Base-by-base conservation (phyloP, 139 green algal genomes). In the Chlamydomonas applanata region DNA sequence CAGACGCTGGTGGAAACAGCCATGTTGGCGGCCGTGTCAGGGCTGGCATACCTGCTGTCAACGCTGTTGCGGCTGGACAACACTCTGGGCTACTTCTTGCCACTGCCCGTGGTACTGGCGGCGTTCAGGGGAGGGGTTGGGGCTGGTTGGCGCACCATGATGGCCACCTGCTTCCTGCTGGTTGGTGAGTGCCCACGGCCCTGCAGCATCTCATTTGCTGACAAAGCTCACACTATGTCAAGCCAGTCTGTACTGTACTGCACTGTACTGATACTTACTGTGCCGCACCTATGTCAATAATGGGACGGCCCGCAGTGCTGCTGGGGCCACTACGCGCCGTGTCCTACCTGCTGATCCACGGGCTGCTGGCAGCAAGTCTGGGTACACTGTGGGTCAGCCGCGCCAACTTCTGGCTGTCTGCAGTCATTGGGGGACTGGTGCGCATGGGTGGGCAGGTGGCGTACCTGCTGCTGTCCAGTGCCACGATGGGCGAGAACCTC, bases 1-100 rank as follows among this genome's bases (percentile, higher is more conserved):
- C 85, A 94, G 89, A 72, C 79, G 2, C 69, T 96, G 13, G 91
- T 97, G n/a, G 93, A 96, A 70, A 95, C 92, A 19, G 87, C 93
- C n/a, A 97, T 97, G 93, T 79, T 97, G 53, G 91, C 93, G 7
- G 88, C 93, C 0, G 87, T 97, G 25, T 82, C 83, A 0, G 93
- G 89, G 0, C 72, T 97, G 36, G 82, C 83, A 0, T 96, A 92
- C 76, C 85, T 91, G 1, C 52, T 97, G 35, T 86, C 89, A 27
- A 91, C 81, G 27, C 77, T 94, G 27, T 78, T 97, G 2, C 90
- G 88, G 69, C 77, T 97, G 49, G 87, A 95, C 32, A 73, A 73
- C 34, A 94, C 89, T 75, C 53, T 96, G 22, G 88, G 86, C 20
- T 97, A 97, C 78, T 86, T 97, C 62, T 73, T 97, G 61, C 92